phyloP scores from a whole-genome alignment of 139 green algal species.

The Chlorella sorokiniana region DNA sequence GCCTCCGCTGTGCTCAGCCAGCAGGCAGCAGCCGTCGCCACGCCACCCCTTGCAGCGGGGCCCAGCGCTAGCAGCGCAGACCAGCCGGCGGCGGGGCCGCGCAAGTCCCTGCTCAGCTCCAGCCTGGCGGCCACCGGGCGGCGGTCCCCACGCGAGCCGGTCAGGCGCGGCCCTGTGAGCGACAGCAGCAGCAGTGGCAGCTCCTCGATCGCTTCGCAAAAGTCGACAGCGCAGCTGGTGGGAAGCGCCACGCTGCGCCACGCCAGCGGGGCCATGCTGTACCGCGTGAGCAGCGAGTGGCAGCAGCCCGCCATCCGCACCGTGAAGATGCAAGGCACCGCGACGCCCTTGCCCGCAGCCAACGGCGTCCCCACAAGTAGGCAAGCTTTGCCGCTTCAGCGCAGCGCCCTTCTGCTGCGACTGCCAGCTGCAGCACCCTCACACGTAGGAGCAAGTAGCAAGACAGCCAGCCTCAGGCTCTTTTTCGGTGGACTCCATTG shows the following conservation, averaged over 20 bases:
- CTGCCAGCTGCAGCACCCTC: too few relatives aligned
- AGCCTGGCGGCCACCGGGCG: conserved; percentile 23
- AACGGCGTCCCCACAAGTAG: too few relatives aligned
- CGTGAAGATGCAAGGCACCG: conserved; percentile 27
- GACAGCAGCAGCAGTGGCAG: neutral
- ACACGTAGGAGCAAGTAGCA: too few relatives aligned
- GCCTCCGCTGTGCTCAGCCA: conserved; percentile 10
- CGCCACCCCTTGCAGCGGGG: too few relatives aligned
- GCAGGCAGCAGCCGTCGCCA: neutral
- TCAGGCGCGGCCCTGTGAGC: too few relatives aligned
- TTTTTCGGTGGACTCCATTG: too few relatives aligned
- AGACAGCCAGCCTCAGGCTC: neutral
- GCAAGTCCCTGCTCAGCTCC: conserved; percentile 34
- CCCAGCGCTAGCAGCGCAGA: too few relatives aligned
- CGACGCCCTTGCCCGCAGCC: too few relatives aligned
- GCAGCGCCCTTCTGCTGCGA: neutral
- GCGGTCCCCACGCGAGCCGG: neutral
- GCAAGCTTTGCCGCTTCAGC: too few relatives aligned
- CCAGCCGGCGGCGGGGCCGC: neutral
- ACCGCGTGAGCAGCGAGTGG: conserved; percentile 19
- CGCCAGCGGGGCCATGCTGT: neutral
- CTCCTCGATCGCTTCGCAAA: neutral
- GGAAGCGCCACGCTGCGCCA: neutral
- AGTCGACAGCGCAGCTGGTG: neutral
- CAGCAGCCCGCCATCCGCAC: conserved; percentile 35